A percentile compares a stretch with the other conserved stretches of the same genome.
Evolutionary conservation across 768 basidiomycete genomes (phyloP).

Genomic region (Ramaria sp.): DNA sequence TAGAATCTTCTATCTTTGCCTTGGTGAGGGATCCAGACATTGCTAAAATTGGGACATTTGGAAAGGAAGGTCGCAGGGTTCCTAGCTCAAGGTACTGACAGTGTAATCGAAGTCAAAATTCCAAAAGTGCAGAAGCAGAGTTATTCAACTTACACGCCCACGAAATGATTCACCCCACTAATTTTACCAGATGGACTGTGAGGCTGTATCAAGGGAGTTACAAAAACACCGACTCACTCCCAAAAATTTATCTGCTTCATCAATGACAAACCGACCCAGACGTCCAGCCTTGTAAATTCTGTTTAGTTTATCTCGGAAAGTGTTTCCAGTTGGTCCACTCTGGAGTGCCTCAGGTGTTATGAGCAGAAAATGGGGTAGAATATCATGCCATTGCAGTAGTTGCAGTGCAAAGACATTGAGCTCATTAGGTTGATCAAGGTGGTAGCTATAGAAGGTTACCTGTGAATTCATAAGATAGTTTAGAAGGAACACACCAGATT

Average conservation of each 20-base stretch:
- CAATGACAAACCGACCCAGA: conserved; percentile 1
- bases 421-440: background rate
- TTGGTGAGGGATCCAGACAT: background rate
- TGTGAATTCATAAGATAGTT: background rate
- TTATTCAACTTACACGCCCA: background rate
- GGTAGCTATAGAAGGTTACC: background rate
- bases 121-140: background rate
- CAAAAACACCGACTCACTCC: background rate
- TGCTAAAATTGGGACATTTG: background rate
- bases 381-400: background rate
- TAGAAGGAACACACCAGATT: background rate
- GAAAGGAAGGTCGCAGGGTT: background rate
- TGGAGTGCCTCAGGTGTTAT: background rate
- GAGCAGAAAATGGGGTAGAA: background rate
- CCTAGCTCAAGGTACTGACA: background rate
- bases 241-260: conserved; percentile 6
- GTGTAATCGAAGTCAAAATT: background rate
- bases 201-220: background rate
- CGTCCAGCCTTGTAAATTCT: background rate
- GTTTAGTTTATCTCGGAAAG: background rate
- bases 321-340: background rate
- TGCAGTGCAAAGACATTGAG: background rate
- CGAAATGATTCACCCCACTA: conserved; percentile 4
- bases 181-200: background rate
- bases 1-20: background rate